Evolutionary conservation across 1,139 yeast species (phyloP), one percentile per base, ranked within the genome.

Genomic region (Candida labiduridarum): DNA sequence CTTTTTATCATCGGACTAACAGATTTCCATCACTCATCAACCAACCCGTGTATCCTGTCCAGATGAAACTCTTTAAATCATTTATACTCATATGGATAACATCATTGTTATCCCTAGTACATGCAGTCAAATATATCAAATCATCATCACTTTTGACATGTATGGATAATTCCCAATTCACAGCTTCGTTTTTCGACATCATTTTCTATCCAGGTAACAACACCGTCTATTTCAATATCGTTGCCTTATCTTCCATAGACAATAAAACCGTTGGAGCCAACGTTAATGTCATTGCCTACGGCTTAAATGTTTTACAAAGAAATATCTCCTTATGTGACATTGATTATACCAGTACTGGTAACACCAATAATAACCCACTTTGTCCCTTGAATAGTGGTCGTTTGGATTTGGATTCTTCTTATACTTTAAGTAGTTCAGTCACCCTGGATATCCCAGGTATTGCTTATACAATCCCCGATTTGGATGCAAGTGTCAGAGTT

Each of bases 351-450:
- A 74, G 78, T 42, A 79, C 84, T 56, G 51, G 48, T 12, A 44
- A 39, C 41, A 12, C 34, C 9, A 51, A 50, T 12, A 52, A 49
- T 33, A 54, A 54, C 40, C 57, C 58, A 1, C 43, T 56, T 27
- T 95, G 99, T 74, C 99, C 98, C 7, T 77, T 94, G 56, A 67
- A 84, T 25, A 82, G 96, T 3, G 98, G 99, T 41, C 92, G 92
- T 69, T 82, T 94, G 60, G 95, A 89, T 58, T 77, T 91, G 46
- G 66, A 74, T 48, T 79, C 87, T 44, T 69, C 78, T 34, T 80
- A 84, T 59, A 53, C 64, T 11, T 61, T 92, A 29, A 59, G 74
- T 29, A 53, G 62, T 9, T 67, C 69, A 46, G 67, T 86, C 51
- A 71, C 82, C 1, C 63, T 69, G 11, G 67, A 79, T 52, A 80